Conservation (phyloP, 2,329 filamentous ascomycete species). For the Cladosporium sp. region DNA sequence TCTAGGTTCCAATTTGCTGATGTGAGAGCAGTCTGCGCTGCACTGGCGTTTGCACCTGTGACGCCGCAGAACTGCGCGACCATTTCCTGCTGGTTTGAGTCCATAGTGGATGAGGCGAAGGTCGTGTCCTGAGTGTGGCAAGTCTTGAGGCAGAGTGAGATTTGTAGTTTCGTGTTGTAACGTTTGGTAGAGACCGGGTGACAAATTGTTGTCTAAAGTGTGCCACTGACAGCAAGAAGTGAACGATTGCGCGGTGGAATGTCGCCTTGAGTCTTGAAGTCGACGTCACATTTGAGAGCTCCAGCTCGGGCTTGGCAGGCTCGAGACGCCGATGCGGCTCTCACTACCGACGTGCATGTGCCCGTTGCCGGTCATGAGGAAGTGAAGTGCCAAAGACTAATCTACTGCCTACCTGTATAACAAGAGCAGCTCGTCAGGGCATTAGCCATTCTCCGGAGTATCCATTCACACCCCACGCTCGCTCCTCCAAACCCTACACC, state of each 20-base stretch:
- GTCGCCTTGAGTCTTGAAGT: constrained; percentile 40
- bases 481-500: not conserved
- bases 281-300: constrained; percentile 5
- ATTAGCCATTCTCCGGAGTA: not conserved
- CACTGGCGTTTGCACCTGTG: constrained; percentile 37
- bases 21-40: constrained; percentile 45
- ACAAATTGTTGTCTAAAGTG: constrained; percentile 29
- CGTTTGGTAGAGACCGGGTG: not conserved
- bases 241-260: constrained; percentile 22
- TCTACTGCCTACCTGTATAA: not conserved
- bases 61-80: constrained; percentile 40
- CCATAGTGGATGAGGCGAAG: constrained; percentile 28
- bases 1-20: constrained; percentile 49
- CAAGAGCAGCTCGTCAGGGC: not conserved
- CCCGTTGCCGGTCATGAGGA: not conserved
- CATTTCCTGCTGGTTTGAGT: constrained; percentile 33
- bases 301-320: constrained; percentile 8
- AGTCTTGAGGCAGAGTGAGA: not conserved
- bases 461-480: not conserved
- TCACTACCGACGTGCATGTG: constrained; percentile 9
- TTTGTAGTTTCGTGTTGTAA: not conserved
- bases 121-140: not conserved
- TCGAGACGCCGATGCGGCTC: constrained; percentile 6
- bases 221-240: not conserved
- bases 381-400: not conserved